Base-by-base conservation (phyloP, 164 flowering plant species). In the Magnolia kwangsiensis region DNA sequence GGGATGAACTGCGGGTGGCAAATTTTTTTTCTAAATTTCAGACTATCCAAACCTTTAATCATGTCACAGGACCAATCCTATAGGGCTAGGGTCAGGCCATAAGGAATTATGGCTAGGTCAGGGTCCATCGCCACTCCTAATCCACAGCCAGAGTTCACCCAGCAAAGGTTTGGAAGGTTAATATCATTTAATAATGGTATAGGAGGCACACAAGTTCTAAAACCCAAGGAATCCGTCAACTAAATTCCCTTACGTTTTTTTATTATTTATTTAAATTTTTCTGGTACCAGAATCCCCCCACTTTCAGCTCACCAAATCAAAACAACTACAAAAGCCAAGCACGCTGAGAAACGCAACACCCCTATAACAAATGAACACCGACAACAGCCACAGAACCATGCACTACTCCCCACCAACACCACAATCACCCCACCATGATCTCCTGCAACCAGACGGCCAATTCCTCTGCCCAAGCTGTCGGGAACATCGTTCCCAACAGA, bases 221-320 rank as follows among this genome's bases (percentile, higher is more conserved):
- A 55, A 55, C 16, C 61, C 61, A 55, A 20, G 20, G 10, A 21
- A 64, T 8, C 19, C 67, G 21, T 4, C 10, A 11, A 19, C 20
- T 64, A 13, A 19, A 59, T 7, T 59, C n/a, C n/a, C 63, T 7
- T 14, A 59, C 63, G 0, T 14, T 59, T 59, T 1, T 59, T 59
- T 14, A 8, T 19, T 13, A 59, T 59, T 59, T 59, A 59, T 13
- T 13, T 59, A 8, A 3, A 59, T 0, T 59, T 19, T 59, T 59
- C n/a, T 11, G 45, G 45, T 37, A 37, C 45, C 7, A 55, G 8
- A 51, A 67, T 9, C 4, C 67, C 29, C 72, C 24, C 14, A 18
- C 9, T 55, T 61, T 64, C 27, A 49, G 76, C 76, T 75, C 77
- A 75, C 77, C 77, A 75, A 75, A 67, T 75, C 77, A 55, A 75